phyloP scores from a whole-genome alignment of 2,329 filamentous ascomycete species.

The Penicillium occitanis region DNA sequence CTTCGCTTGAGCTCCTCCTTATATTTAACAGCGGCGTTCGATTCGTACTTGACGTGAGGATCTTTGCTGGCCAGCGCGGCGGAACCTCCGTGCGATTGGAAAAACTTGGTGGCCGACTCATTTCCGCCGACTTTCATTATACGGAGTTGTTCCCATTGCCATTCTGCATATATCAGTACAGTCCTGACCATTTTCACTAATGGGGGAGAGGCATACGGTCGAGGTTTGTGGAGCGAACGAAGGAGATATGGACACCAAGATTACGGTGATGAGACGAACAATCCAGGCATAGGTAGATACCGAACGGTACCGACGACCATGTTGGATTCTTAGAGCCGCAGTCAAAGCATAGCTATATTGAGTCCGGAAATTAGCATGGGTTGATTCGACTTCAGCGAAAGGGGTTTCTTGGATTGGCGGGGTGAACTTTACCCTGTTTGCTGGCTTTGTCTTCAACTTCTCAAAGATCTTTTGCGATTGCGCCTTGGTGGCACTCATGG shows the following conservation, averaged over 20 bases:
- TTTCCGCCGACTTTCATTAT: conserved; percentile 99
- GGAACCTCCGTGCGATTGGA: conserved; percentile 92
- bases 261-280: conserved; percentile 97
- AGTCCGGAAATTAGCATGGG: background rate
- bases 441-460: conserved; percentile 89
- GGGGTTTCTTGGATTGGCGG: conserved; percentile 24
- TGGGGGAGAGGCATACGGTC: conserved; percentile 70
- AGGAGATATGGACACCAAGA: conserved; percentile 97
- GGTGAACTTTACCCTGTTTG: conserved; percentile 74
- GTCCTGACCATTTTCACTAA: background rate
- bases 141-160: conserved; percentile 98
- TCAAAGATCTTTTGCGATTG: conserved; percentile 97
- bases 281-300: conserved; percentile 96
- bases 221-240: conserved; percentile 96
- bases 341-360: conserved; percentile 85
- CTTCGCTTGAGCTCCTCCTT: conserved; percentile 93
- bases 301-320: conserved; percentile 96
- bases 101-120: conserved; percentile 96
- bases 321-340: conserved; percentile 97
- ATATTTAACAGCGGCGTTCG: conserved; percentile 90
- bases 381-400: background rate
- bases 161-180: conserved; percentile 58
- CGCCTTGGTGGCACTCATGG: conserved; percentile 78
- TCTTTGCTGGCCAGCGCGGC: conserved; percentile 96
- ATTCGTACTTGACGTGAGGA: conserved; percentile 94